A percentile compares a stretch with the other conserved stretches of the same genome.
These are phyloP conservation scores for Colletotrichum simmondsii DNA, from an alignment of 2,329 filamentous ascomycete species.

Conservation along the genomic window DNA sequence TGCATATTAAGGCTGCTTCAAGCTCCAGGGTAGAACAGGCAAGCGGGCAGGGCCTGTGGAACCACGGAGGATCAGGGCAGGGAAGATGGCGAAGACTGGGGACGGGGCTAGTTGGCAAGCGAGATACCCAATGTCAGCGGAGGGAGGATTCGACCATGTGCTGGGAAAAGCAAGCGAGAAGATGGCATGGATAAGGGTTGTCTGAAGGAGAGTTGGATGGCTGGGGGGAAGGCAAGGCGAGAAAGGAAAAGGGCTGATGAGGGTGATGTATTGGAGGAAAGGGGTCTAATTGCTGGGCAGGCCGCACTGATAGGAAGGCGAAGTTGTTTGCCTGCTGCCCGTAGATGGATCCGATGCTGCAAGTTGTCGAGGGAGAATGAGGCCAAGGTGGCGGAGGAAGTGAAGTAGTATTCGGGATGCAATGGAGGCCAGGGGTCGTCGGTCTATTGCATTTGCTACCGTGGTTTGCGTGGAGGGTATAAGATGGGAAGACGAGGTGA, in stretches of 20 bases:
- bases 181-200: constrained; percentile 1
- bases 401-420: not conserved
- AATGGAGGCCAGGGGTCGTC: not conserved
- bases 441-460: not conserved
- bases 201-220: not conserved
- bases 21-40: constrained; percentile 31
- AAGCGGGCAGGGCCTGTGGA: constrained; percentile 29
- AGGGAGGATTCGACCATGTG: constrained; percentile 16
- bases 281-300: not conserved
- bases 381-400: not conserved
- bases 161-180: constrained; percentile 23
- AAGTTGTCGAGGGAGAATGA: not conserved
- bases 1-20: constrained; percentile 35
- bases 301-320: not conserved
- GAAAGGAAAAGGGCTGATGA: not conserved
- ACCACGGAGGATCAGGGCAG: constrained; percentile 32
- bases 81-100: constrained; percentile 34
- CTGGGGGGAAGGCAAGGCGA: not conserved
- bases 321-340: not conserved
- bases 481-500: not conserved
- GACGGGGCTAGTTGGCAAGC: constrained; percentile 32
- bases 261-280: not conserved
- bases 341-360: not conserved
- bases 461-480: not conserved
- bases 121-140: constrained; percentile 34